Evolutionary conservation across 495 filamentous ascomycete species (phyloP).

Genomic region (Durotheca rogersii): DNA sequence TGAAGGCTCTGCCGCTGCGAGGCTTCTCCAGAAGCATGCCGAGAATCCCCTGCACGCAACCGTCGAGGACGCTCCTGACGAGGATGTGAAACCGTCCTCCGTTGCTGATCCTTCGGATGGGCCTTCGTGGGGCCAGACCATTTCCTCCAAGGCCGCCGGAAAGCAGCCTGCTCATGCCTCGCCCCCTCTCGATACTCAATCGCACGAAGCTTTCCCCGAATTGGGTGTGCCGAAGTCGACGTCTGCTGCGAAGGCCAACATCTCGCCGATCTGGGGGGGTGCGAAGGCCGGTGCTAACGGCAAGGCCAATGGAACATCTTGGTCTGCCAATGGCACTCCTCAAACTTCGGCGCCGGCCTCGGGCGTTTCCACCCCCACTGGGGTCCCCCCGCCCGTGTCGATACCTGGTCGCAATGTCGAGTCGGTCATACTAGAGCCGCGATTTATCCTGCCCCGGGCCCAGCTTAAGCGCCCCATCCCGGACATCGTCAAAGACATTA

Average conservation of each 20-base stretch:
- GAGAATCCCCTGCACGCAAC: slow-evolving; percentile 66
- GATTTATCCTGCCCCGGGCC: slow-evolving; percentile 67
- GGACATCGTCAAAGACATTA: slow-evolving; percentile 85
- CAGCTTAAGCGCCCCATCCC: slow-evolving; percentile 78
- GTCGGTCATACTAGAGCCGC: slow-evolving; percentile 66
- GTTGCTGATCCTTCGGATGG: slow-evolving; percentile 39
- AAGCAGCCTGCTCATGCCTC: slow-evolving; percentile 60
- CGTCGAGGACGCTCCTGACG: slow-evolving; percentile 77
- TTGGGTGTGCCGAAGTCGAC: slow-evolving; percentile 66
- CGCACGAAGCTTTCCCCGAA: slow-evolving; percentile 86
- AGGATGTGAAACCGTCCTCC: slow-evolving; percentile 60
- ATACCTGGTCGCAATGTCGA: slow-evolving; percentile 80
- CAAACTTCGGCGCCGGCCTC: slow-evolving; percentile 60
- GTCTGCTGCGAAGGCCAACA: slow-evolving; percentile 57
- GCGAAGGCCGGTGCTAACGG: slow-evolving; percentile 52
- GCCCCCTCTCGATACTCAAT: slow-evolving; percentile 69
- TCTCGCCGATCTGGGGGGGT: slow-evolving; percentile 59
- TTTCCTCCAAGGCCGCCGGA: slow-evolving; percentile 60
- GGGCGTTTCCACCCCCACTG: slow-evolving; percentile 57
- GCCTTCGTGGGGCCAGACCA: slow-evolving; percentile 42
- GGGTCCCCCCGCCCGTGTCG: slow-evolving; percentile 60
- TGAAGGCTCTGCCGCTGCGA: slow-evolving; percentile 64
- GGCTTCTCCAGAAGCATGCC: slow-evolving; percentile 75
- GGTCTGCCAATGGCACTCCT: slow-evolving; percentile 51
- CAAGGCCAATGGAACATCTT: slow-evolving; percentile 59